Percentiles rank a stretch among this genome's conserved stretches.
These are phyloP conservation scores for Crassisporium funariophilum DNA, from an alignment of 768 basidiomycete genomes.

Conservation along the genomic window DNA sequence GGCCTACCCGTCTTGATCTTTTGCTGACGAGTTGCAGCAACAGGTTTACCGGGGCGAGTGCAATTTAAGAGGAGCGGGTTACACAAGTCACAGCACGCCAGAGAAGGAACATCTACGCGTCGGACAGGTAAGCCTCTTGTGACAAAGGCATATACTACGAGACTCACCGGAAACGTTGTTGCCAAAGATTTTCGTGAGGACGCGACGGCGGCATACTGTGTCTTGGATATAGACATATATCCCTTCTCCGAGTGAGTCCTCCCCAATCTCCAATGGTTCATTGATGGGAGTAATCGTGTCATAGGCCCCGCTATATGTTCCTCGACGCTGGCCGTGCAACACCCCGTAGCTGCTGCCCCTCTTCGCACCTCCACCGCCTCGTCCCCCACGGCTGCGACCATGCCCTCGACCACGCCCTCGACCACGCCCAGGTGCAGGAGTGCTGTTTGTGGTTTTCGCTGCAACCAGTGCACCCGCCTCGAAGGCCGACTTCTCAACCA, in stretches of 20 bases:
- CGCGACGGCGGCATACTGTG: neutral
- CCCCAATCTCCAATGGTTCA: neutral
- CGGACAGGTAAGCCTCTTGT: neutral
- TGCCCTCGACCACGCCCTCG: neutral
- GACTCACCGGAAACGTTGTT: neutral
- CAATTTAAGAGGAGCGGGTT: neutral
- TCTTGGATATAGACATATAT: neutral
- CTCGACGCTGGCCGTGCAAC: neutral
- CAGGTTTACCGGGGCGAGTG: slow-evolving; percentile 3
- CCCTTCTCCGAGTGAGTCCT: neutral
- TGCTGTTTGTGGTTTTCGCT: neutral
- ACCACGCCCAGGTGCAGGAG: neutral
- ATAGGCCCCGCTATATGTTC: neutral
- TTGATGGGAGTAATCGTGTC: neutral
- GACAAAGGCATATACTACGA: neutral
- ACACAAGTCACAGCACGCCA: slow-evolving; percentile 6
- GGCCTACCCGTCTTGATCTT: slow-evolving; percentile 16
- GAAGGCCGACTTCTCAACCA: slow-evolving; percentile 22
- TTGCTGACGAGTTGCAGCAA: slow-evolving; percentile 8
- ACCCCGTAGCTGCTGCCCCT: neutral
- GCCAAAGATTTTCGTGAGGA: neutral
- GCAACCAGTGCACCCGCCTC: neutral
- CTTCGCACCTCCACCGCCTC: neutral
- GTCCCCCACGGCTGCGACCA: neutral
- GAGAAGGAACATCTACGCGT: neutral